Conservation (phyloP, 2,329 filamentous ascomycete species). For the Penicillium expansum region DNA sequence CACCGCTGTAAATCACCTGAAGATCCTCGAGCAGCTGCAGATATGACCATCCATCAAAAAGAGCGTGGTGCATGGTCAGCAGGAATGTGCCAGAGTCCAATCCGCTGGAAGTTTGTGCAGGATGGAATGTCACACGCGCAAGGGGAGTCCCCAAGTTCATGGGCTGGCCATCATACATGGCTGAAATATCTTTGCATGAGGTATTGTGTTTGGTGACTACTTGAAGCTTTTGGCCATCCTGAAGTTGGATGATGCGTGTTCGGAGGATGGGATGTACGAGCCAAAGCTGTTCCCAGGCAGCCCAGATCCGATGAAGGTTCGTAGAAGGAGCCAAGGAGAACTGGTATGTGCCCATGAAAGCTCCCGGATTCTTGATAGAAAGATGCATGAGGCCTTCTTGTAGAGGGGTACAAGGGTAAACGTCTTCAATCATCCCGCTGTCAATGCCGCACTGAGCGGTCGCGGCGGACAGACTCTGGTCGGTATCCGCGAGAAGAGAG, state of each 20-base stretch:
- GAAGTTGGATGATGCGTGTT: slow-evolving; percentile 14
- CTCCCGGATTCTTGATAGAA: too few relatives aligned
- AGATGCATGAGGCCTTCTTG: too few relatives aligned
- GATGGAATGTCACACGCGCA: background rate
- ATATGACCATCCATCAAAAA: slow-evolving; percentile 41
- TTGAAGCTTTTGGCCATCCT: background rate
- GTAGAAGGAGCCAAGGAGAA: too few relatives aligned
- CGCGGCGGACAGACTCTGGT: too few relatives aligned
- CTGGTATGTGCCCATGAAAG: too few relatives aligned
- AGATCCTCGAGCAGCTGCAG: slow-evolving; percentile 14
- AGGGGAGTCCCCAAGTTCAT: slow-evolving; percentile 3
- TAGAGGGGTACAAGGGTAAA: too few relatives aligned
- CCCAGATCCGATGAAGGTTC: too few relatives aligned
- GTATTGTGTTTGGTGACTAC: background rate
- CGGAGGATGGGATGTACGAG: slow-evolving; percentile 2
- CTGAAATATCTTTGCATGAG: background rate
- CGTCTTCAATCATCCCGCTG: too few relatives aligned
- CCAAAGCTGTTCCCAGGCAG: too few relatives aligned
- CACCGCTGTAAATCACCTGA: slow-evolving; percentile 4
- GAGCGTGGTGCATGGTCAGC: slow-evolving; percentile 43
- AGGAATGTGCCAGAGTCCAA: slow-evolving; percentile 25
- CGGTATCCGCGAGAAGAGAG: too few relatives aligned
- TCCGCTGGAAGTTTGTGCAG: background rate
- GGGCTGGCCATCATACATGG: background rate
- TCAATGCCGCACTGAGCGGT: too few relatives aligned